Base-by-base conservation (phyloP, 495 filamentous ascomycete species). In the Neurospora sp. region DNA sequence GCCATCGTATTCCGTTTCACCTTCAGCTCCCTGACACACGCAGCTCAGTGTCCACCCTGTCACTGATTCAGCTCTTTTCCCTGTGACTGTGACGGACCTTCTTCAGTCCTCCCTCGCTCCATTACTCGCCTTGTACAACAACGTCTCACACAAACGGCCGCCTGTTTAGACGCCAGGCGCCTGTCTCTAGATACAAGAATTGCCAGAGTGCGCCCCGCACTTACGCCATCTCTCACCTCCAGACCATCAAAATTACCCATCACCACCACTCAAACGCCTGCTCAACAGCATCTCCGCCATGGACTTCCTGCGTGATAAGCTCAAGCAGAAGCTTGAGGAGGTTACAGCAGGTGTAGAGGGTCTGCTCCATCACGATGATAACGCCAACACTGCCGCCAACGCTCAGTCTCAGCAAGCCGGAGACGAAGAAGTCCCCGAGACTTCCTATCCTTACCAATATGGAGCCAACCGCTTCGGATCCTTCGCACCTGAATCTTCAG, bases 401-500 rank as follows among this genome's bases (percentile, higher is more conserved):
- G 9, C 35, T n/a, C 72, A 27, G 59, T 48, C 18, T 48, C 44
- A 20, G 45, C 45, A 53, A 20, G 18, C 40, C 72, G n/a, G 41
- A 22, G 40, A 35, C 3, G 31, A n/a, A 22, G 22, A 40, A 7
- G 65, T 61, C 9, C 68, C 14, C 41, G 20, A 9, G 18, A 48
- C 72, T n/a, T 27, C 53, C 20, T 44, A 71, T 38, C 76, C 82
- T 40, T 71, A 71, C 22, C 77, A 81, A 18, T 76, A 79, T 71
- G 80, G 86, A 48, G 84, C 88, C 69, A 86, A 95, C 74, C 88
- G 94, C 41, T 97, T 90, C 81, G 87, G 89, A 45, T 96, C 93
- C 74, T 98, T 98, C 82, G 92, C 92, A 2, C 91, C 93, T 6
- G 92, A 94, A 80, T 92, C 93, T 83, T 91, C 92, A 80, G 92